phyloP scores from a whole-genome alignment of 306 rosid species.

The Quercus berberidifolia region DNA sequence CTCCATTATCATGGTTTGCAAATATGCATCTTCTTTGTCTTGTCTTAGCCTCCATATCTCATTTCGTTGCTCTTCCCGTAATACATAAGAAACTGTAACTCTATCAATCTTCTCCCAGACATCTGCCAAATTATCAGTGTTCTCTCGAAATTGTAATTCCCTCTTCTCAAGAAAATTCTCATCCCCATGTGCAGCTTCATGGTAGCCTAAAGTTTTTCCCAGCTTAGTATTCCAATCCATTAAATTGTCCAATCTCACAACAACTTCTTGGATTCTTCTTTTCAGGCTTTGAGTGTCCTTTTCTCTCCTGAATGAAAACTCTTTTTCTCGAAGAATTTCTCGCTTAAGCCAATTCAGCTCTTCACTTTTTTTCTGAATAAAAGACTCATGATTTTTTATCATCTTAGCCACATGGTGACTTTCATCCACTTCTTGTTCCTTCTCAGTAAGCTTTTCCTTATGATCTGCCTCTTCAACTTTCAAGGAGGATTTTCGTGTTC shows the following conservation, averaged over 20 bases:
- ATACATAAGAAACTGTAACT: conserved; percentile 13
- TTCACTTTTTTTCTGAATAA: conserved; percentile 58
- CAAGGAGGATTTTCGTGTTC: background rate
- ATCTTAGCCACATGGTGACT: conserved; percentile 56
- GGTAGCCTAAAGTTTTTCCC: conserved; percentile 9
- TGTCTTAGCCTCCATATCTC: conserved; percentile 17
- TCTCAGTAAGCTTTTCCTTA: conserved; percentile 14
- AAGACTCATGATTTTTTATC: conserved; percentile 61
- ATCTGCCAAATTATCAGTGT: conserved; percentile 24
- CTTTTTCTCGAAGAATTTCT: conserved; percentile 38
- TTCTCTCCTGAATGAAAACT: conserved; percentile 26
- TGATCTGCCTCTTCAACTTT: conserved; percentile 17
- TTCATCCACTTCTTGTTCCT: conserved; percentile 31
- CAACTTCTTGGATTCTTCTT: conserved; percentile 38
- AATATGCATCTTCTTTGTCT: conserved; percentile 30
- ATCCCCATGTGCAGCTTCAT: background rate
- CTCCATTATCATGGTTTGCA: conserved; percentile 23
- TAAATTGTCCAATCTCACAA: conserved; percentile 40
- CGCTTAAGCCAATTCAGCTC: conserved; percentile 36
- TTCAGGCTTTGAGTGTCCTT: conserved; percentile 28
- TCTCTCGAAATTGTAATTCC: conserved; percentile 15
- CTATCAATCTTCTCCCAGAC: conserved; percentile 35
- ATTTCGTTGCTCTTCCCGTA: conserved; percentile 18
- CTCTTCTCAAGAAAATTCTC: conserved; percentile 13
- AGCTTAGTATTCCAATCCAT: conserved; percentile 35